Conservation (phyloP, 345 rosid genomes). For the Syzygium aqueum region DNA sequence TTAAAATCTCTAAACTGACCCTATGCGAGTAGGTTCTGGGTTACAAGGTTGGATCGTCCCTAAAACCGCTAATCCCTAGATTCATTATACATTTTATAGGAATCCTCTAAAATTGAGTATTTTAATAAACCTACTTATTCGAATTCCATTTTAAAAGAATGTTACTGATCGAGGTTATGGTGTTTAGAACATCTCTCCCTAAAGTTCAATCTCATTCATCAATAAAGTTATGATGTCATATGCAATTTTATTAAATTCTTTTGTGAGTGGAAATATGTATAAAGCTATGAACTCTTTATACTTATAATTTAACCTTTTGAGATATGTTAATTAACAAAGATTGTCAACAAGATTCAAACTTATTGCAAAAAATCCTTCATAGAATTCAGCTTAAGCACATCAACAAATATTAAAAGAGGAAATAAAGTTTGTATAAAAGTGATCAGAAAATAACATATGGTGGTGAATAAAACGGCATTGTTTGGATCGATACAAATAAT, state of each 20-base stretch:
- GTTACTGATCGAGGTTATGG: not conserved
- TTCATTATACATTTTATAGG: fast-evolving
- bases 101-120: not conserved
- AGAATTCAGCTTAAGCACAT: not conserved
- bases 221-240: not conserved
- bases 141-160: too few species aligned
- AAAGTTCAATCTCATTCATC: not conserved
- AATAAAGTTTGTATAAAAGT: not conserved
- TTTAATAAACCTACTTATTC: not conserved
- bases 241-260: too few species aligned
- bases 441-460: not conserved
- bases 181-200: fast-evolving
- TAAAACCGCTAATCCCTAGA: fast-evolving
- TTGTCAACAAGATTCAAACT: not conserved
- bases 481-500: not conserved
- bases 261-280: not conserved
- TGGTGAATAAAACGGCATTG: not conserved
- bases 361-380: not conserved
- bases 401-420: not conserved
- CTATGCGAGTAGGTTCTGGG: fast-evolving
- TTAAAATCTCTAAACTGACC: not conserved
- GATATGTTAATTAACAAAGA: not conserved
- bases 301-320: not conserved
- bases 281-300: too few species aligned
- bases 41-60: fast-evolving